Base-by-base conservation (phyloP, 306 rosid species). In the Crataegus laevigata region DNA sequence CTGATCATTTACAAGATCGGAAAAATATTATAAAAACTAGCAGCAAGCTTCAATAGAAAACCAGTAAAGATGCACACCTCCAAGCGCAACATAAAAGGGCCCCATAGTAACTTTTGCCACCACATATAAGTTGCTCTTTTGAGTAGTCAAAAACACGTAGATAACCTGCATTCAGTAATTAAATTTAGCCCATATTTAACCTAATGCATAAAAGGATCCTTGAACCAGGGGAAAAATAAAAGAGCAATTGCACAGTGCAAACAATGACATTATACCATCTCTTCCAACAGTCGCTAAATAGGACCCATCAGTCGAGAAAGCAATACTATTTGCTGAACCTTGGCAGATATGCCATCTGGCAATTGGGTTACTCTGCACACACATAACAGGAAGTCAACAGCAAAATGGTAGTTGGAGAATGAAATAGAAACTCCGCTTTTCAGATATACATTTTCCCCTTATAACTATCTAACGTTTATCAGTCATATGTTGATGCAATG, bases 311-410 rank as follows among this genome's bases (percentile, higher is more conserved):
- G 78, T 71, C 6, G 99, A 96, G 87, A 96, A 96, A 76, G 99
- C 88, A 68, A 96, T 84, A 60, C 85, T 88, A 78, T 96, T 96
- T 65, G 92, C 83, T 61, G 98, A 79, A 72, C 97, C 93, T 82
- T 89, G 92, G 91, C 99, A 90, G 79, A 92, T 88, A 85, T 96
- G 99, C 99, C 99, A 96, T 85, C 99, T 89, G 71, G 91, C 96
- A 74, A 89, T 75, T 28, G 99, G 98, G 81, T 92, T 92, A 80
- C 99, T 90, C 99, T 96, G 96, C 83, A 82, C 8, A 68, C 14
- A 79, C 25, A 50, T 58, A 42, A 29, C 9, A 68, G 62, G 21
- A 78, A 66, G 64, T 73, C 74, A 72, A 63, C 19, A 55, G 15
- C 6, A 42, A 71, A 50, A 47, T 21, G 25, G n/a, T 5, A 32